Percentiles rank a stretch among this genome's conserved stretches.
phyloP scores from a whole-genome alignment of 768 basidiomycete genomes.

The Lentinula detonsa region DNA sequence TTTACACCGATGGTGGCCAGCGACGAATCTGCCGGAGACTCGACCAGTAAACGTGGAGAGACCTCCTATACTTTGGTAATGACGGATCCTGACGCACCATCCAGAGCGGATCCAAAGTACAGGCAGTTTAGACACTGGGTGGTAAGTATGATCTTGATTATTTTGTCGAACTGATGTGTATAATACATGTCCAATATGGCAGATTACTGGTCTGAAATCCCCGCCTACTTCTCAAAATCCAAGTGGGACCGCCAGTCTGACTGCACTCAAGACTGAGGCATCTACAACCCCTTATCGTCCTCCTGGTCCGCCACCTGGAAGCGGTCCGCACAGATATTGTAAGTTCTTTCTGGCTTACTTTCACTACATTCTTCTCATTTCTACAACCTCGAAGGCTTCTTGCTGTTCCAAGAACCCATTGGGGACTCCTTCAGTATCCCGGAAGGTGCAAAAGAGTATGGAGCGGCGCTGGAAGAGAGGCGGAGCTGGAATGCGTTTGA shows the following conservation, averaged over 20 bases:
- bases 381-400: slow-evolving; percentile 30
- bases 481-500: slow-evolving; percentile 48
- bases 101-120: slow-evolving; percentile 39
- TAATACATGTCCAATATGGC: neutral
- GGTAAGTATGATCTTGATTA: slow-evolving; percentile 21
- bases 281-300: slow-evolving; percentile 51
- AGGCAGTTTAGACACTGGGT: slow-evolving; percentile 55
- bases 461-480: slow-evolving; percentile 36
- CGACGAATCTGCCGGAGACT: neutral
- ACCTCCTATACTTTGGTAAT: slow-evolving; percentile 47
- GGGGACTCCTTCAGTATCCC: slow-evolving; percentile 33
- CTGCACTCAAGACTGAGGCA: slow-evolving; percentile 34
- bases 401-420: slow-evolving; percentile 56
- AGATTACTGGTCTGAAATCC: slow-evolving; percentile 32
- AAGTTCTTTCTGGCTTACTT: slow-evolving; percentile 7
- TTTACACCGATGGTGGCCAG: slow-evolving; percentile 31
- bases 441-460: slow-evolving; percentile 36
- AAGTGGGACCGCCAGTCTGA: slow-evolving; percentile 23
- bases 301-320: slow-evolving; percentile 48
- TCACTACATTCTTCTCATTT: neutral
- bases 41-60: slow-evolving; percentile 15
- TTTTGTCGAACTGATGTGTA: neutral
- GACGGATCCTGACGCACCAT: slow-evolving; percentile 58
- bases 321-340: slow-evolving; percentile 58
- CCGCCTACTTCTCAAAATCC: slow-evolving; percentile 15